Evolutionary conservation across 768 basidiomycete genomes (phyloP).

Genomic region (Imleria badia): DNA sequence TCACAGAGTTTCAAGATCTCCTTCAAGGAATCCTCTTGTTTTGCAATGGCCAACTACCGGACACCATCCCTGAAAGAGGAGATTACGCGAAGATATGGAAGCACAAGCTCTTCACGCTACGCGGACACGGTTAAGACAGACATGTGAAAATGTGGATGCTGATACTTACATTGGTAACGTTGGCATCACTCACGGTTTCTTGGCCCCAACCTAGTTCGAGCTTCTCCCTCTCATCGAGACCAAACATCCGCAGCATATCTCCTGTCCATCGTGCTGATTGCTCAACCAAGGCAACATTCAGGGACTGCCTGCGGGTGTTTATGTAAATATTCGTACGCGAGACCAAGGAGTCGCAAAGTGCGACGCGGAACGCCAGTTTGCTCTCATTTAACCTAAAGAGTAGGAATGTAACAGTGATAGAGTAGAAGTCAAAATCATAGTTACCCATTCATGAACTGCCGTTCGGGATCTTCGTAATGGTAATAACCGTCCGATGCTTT

Average conservation of each 20-base stretch:
- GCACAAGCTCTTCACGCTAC: conserved; percentile 80
- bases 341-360: conserved; percentile 94
- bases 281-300: conserved; percentile 64
- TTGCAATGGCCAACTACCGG: conserved; percentile 75
- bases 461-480: conserved; percentile 66
- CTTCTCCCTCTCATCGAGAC: conserved; percentile 68
- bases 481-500: conserved; percentile 60
- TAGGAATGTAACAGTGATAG: conserved; percentile 11
- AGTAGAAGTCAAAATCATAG: conserved; percentile 10
- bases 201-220: conserved; percentile 87
- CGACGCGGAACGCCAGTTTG: conserved; percentile 76
- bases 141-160: not conserved
- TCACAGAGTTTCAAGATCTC: conserved; percentile 89
- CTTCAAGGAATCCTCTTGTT: conserved; percentile 60
- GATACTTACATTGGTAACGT: conserved; percentile 46
- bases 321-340: conserved; percentile 89
- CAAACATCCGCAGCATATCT: conserved; percentile 74
- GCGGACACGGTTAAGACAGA: not conserved
- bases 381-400: conserved; percentile 63
- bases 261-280: conserved; percentile 68
- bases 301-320: conserved; percentile 54
- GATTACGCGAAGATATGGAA: conserved; percentile 84
- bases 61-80: conserved; percentile 92
- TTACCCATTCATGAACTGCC: conserved; percentile 65
- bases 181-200: conserved; percentile 40